These are phyloP conservation scores for Aspergillus sp. DNA, from an alignment of 2,329 filamentous ascomycete species.

Conservation along the genomic window DNA sequence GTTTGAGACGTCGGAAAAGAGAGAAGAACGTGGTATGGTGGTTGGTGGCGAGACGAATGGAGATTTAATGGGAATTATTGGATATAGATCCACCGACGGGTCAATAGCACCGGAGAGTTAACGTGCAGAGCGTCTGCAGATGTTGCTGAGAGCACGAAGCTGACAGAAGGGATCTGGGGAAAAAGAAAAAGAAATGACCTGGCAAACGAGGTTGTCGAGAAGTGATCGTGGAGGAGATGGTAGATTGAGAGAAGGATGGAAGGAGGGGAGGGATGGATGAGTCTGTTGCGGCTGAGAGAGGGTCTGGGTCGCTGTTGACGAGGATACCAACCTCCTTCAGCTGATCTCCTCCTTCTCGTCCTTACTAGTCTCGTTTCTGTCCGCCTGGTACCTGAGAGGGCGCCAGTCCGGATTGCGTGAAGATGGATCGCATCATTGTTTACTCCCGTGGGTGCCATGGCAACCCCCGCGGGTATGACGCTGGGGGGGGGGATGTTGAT, in stretches of 20 bases:
- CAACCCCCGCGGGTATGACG: not conserved
- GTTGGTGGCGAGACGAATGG: constrained; percentile 7
- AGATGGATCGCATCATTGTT: not conserved
- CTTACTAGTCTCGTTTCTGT: too few relatives aligned
- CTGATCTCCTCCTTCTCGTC: not conserved
- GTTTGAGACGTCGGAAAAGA: constrained; percentile 9
- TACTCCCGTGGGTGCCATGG: not conserved
- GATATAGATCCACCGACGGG: constrained; percentile 14
- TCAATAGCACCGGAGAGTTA: constrained; percentile 9
- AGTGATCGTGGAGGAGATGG: not conserved
- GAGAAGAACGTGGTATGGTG: constrained; percentile 12
- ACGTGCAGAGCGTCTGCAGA: not conserved
- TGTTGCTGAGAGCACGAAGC: not conserved
- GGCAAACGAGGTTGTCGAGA: not conserved
- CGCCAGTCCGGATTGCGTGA: too few relatives aligned
- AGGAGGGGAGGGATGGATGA: constrained; percentile 18
- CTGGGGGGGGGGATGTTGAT: too few relatives aligned
- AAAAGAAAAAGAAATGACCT: not conserved
- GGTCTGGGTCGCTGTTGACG: constrained; percentile 16
- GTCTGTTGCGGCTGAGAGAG: constrained; percentile 12
- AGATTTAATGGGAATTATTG: constrained; percentile 12
- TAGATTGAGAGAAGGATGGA: constrained; percentile 12
- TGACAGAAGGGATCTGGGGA: not conserved
- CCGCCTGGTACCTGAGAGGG: too few relatives aligned
- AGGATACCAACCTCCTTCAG: constrained; percentile 4